Evolutionary conservation across 2,329 filamentous ascomycete species (phyloP).

Genomic region (Fusarium sp.): DNA sequence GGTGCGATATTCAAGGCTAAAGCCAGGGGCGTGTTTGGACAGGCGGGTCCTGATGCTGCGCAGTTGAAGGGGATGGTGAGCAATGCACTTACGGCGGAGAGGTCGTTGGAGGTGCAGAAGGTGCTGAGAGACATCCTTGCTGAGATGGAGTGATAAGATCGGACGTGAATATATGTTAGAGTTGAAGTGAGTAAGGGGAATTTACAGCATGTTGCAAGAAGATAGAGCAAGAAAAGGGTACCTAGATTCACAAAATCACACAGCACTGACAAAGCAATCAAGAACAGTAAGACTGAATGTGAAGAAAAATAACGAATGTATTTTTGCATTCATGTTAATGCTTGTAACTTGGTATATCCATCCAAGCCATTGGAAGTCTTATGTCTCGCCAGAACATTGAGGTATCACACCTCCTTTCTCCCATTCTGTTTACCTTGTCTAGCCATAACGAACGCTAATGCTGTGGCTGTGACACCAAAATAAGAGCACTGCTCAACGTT

Average conservation of each 20-base stretch:
- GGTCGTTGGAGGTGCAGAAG: slow-evolving; percentile 57
- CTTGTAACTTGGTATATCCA: too few relatives aligned
- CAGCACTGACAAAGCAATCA: too few relatives aligned
- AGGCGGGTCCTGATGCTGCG: slow-evolving; percentile 36
- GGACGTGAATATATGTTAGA: too few relatives aligned
- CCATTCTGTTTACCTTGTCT: not conserved
- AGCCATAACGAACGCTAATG: not conserved
- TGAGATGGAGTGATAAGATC: slow-evolving; percentile 39
- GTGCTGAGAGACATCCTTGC: slow-evolving; percentile 51
- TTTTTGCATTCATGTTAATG: too few relatives aligned
- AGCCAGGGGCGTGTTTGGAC: slow-evolving; percentile 55
- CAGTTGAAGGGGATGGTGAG: slow-evolving; percentile 48
- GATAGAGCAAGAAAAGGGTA: too few relatives aligned
- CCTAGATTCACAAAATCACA: too few relatives aligned
- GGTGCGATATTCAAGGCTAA: slow-evolving; percentile 54
- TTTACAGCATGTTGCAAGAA: too few relatives aligned
- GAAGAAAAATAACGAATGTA: too few relatives aligned
- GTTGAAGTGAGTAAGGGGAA: too few relatives aligned
- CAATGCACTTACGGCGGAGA: slow-evolving; percentile 52
- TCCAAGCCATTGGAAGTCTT: too few relatives aligned
- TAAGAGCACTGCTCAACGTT: slow-evolving; percentile 28
- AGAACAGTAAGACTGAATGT: too few relatives aligned
- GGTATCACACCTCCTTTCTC: not conserved
- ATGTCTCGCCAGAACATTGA: too few relatives aligned
- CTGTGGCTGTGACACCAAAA: slow-evolving; percentile 15